Percentiles rank a stretch among this genome's conserved stretches.
These are phyloP conservation scores for Acrocalymma vagum DNA, from an alignment of 2,329 filamentous ascomycete species.

Conservation along the genomic window DNA sequence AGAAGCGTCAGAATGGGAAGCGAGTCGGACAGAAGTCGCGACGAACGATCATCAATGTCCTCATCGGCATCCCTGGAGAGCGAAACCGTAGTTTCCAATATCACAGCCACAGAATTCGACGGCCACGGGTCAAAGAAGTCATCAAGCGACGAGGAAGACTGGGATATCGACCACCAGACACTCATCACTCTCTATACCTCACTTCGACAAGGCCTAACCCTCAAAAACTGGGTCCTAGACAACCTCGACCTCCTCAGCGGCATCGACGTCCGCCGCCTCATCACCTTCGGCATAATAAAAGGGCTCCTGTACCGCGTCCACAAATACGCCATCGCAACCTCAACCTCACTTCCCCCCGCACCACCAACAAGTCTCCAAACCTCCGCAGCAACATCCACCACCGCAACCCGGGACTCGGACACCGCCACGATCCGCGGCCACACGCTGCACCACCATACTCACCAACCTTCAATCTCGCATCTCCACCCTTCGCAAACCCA, in stretches of 20 bases:
- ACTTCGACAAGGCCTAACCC: slow-evolving; percentile 82
- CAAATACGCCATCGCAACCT: slow-evolving; percentile 77
- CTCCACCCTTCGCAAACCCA: slow-evolving; percentile 6
- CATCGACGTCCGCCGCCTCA: slow-evolving; percentile 88
- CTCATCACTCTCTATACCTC: slow-evolving; percentile 85
- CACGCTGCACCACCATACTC: slow-evolving; percentile 12
- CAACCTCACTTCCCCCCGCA: slow-evolving; percentile 29
- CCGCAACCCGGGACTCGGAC: slow-evolving; percentile 28
- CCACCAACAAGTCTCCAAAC: slow-evolving; percentile 35
- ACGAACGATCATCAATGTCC: slow-evolving; percentile 29
- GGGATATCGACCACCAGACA: slow-evolving; percentile 36
- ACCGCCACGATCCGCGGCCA: slow-evolving; percentile 24
- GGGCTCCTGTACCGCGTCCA: slow-evolving; percentile 92
- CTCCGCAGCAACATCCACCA: slow-evolving; percentile 21
- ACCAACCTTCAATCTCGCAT: slow-evolving; percentile 9
- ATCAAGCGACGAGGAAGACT: slow-evolving; percentile 25
- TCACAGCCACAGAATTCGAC: slow-evolving; percentile 12
- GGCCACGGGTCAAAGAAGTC: slow-evolving; percentile 12
- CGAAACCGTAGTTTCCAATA: slow-evolving; percentile 20
- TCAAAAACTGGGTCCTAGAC: slow-evolving; percentile 85
- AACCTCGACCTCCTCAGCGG: slow-evolving; percentile 76
- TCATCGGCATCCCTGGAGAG: slow-evolving; percentile 31
- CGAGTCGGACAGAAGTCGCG: slow-evolving; percentile 27
- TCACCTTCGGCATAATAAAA: slow-evolving; percentile 96
- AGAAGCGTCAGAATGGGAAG: slow-evolving; percentile 21